A percentile compares a stretch with the other conserved stretches of the same genome.
Evolutionary conservation across 306 rosid species (phyloP).

Genomic region (Vigna unguiculata): DNA sequence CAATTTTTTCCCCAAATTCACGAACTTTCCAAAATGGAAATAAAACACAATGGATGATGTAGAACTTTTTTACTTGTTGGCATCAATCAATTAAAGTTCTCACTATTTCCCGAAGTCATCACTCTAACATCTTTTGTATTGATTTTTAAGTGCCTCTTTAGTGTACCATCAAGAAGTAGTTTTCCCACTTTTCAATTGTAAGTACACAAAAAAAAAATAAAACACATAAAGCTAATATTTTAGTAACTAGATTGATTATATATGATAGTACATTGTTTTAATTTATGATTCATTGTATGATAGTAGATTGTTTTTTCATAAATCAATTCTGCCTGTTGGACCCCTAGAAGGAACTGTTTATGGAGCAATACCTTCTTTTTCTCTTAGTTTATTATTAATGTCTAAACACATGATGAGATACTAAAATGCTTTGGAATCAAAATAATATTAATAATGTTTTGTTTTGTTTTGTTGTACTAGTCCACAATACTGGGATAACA

Average conservation of each 20-base stretch:
- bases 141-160: not conserved
- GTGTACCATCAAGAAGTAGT: not conserved
- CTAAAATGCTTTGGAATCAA: not conserved
- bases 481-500: not conserved
- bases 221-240: no score
- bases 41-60: not conserved
- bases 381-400: not conserved
- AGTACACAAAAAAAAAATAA: not conserved
- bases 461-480: not conserved
- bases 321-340: not conserved
- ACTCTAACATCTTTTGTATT: no score
- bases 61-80: not conserved
- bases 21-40: not conserved
- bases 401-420: not conserved
- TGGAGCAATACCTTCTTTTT: not conserved
- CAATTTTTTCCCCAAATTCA: not conserved
- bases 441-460: not conserved
- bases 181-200: not conserved
- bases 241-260: no score
- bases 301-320: not conserved
- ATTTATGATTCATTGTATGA: no score
- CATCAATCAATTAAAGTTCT: not conserved
- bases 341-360: not conserved
- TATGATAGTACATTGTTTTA: no score
- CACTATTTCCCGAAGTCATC: no score